Evolutionary conservation across 2,329 filamentous ascomycete species (phyloP).

Genomic region (Sphaerulina musiva): DNA sequence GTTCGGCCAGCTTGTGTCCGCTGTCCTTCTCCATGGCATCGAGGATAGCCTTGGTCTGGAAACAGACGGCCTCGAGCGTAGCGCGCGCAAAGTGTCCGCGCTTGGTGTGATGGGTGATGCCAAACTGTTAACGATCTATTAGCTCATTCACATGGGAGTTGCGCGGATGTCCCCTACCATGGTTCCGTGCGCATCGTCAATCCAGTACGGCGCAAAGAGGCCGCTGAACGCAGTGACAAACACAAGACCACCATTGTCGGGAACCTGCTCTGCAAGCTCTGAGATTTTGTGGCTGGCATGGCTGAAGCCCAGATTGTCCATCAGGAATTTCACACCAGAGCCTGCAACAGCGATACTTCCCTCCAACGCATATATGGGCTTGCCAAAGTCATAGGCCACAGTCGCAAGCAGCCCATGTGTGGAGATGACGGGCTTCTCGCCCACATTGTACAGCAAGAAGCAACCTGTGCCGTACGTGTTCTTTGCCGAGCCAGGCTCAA

Average conservation of each 20-base stretch:
- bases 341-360: conserved; percentile 75
- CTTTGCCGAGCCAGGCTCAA: conserved; percentile 74
- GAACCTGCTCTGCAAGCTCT: conserved; percentile 56
- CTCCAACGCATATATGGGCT: conserved; percentile 68
- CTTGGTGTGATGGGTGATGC: conserved; percentile 60
- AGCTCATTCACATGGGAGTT: neutral
- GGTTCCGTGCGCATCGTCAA: conserved; percentile 84
- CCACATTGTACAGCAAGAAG: conserved; percentile 85
- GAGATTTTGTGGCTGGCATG: conserved; percentile 59
- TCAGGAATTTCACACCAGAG: conserved; percentile 68
- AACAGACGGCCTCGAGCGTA: conserved; percentile 84
- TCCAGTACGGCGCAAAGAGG: conserved; percentile 90
- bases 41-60: conserved; percentile 85
- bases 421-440: conserved; percentile 76
- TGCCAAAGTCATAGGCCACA: conserved; percentile 74
- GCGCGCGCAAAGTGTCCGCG: conserved; percentile 82
- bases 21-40: conserved; percentile 87
- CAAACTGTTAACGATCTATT: conserved; percentile 17
- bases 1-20: conserved; percentile 63
- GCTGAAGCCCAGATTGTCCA: conserved; percentile 58
- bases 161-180: conserved; percentile 37
- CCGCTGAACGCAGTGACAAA: conserved; percentile 88
- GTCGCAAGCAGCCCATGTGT: conserved; percentile 78
- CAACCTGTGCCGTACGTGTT: conserved; percentile 89
- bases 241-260: conserved; percentile 75